Evolutionary conservation across 306 rosid species (phyloP), one percentile per base, ranked within the genome.

Genomic region (Citrullus amarus): DNA sequence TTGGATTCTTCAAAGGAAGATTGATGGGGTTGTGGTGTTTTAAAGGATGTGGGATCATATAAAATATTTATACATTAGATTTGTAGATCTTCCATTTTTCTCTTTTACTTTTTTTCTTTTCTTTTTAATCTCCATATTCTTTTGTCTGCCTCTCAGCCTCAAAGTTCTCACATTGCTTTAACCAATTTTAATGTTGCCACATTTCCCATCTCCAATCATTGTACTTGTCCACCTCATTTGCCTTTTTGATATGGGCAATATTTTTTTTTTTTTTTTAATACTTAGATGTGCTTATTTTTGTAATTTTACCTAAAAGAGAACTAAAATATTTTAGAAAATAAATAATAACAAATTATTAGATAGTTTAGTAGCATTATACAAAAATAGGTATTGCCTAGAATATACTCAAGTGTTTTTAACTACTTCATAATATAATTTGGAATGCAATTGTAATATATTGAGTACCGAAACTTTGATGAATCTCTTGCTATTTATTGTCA

Each of bases 191-290:
- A 60, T 8, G 38, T 60, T 25, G 66, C 22, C 22, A 3, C 66
- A 66, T 62, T 62, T 62, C n/a, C 69, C 34, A 60, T 60, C 50
- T 66, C 73, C 73, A 66, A 66, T 66, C 50, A 66, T 66, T 66
- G 73, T 66, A 66, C 51, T 18, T 38, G 46, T 63, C 71, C 71
- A 63, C 71, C 71, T 34, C 46, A 14, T 25, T 63, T 34, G 20
- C 22, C 22, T 22, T 63, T 63, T 32, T 0, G 8, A 9, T 56
- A 9, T 56, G 6, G 6, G 18, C 22, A 22, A 1, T 22, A 1
- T 22, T 32, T 32, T 32, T 32, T 32, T 32, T 32, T 32, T 32
- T 32, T 32, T 32, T 32, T 32, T 2, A 25, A 25, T 25, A 25
- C 28, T 25, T 25, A 25, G 28, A 25, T 25, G 28, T 1, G 28